Conservation (phyloP, 192 early-diverging fungal species). For the Rhizophagus sp. region DNA sequence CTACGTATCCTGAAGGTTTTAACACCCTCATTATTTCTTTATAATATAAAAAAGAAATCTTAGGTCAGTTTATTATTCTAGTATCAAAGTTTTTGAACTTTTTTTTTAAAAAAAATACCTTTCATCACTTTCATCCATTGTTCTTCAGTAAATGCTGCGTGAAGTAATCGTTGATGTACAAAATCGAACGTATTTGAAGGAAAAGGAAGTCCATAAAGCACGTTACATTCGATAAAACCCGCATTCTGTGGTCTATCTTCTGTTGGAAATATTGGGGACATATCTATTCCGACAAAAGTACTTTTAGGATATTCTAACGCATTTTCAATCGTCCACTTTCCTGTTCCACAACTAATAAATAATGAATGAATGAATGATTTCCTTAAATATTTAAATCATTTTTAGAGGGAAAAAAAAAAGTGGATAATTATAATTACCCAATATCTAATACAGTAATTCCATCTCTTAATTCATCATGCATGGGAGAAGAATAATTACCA, state of each 20-base stretch:
- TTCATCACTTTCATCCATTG: background rate
- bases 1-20: background rate
- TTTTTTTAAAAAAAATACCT: background rate
- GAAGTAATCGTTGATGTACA: constrained; percentile 14
- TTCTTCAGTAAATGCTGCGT: background rate
- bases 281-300: constrained; percentile 8
- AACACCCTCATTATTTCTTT: background rate
- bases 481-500: constrained; percentile 7
- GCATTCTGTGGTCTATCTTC: background rate
- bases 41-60: background rate
- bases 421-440: background rate
- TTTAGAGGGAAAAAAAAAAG: background rate
- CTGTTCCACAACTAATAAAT: constrained; percentile 8
- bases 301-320: constrained; percentile 15
- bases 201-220: constrained; percentile 42
- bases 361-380: too few relatives aligned
- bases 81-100: too few relatives aligned
- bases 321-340: constrained; percentile 13
- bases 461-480: background rate
- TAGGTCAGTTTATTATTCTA: too few relatives aligned
- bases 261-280: background rate
- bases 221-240: constrained; percentile 41
- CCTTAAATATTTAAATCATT: background rate
- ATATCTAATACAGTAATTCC: background rate
- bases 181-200: constrained; percentile 49